These are phyloP conservation scores for Phaeosphaeriaceae sp. DNA, from an alignment of 2,329 filamentous ascomycete species.

Conservation along the genomic window DNA sequence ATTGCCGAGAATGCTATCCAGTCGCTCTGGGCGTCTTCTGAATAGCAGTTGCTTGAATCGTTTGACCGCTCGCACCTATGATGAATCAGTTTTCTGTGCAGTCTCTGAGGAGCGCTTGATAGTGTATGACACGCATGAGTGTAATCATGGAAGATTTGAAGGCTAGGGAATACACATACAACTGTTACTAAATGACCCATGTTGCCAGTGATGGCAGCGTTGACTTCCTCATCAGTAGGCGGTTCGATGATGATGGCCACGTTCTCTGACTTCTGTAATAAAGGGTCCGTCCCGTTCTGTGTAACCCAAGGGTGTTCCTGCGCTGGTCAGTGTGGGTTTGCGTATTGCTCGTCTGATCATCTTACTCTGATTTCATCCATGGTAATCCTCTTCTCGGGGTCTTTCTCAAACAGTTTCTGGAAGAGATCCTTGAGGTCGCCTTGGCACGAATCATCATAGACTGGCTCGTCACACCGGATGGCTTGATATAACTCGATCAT, in stretches of 20 bases:
- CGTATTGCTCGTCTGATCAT: not conserved
- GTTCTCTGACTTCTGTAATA: constrained; percentile 85
- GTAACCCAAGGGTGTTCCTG: constrained; percentile 96
- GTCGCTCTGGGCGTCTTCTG: constrained; percentile 59
- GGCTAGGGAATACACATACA: constrained; percentile 53
- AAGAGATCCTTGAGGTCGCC: constrained; percentile 79
- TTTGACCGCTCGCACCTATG: constrained; percentile 84
- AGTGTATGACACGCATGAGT: not conserved
- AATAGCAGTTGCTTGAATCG: constrained; percentile 82
- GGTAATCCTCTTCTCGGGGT: constrained; percentile 80
- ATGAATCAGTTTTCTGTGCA: constrained; percentile 8
- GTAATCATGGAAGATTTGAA: too few relatives aligned
- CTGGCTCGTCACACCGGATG: constrained; percentile 74
- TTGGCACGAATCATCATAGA: constrained; percentile 69
- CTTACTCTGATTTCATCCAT: constrained; percentile 80
- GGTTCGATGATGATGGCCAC: constrained; percentile 79
- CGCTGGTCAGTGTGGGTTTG: constrained; percentile 15
- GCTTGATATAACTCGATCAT: constrained; percentile 89
- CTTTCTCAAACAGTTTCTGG: constrained; percentile 77
- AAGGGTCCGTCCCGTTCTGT: constrained; percentile 74
- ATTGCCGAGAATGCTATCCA: constrained; percentile 67
- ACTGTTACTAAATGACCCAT: constrained; percentile 87
- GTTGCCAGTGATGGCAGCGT: constrained; percentile 86
- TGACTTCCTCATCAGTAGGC: constrained; percentile 89
- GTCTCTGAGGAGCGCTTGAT: not conserved